Conservation (phyloP, 2,329 filamentous ascomycete species). For the Endoconidiophora laricicola region DNA sequence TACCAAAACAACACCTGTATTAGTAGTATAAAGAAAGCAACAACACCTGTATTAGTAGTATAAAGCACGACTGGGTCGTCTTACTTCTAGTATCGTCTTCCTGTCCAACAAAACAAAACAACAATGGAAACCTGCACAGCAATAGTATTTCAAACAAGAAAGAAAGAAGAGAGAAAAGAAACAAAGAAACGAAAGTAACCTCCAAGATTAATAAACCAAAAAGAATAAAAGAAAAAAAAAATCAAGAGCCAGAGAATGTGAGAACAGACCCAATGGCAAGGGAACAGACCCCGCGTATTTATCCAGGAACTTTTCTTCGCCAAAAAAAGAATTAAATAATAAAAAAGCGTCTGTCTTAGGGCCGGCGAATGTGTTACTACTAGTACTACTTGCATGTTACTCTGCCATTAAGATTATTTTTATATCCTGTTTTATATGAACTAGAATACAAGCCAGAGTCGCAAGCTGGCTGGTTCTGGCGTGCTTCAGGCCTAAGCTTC, state of each 20-base stretch:
- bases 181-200: background rate
- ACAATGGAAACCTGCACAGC: background rate
- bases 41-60: too few species aligned
- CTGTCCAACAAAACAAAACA: background rate
- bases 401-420: too few species aligned
- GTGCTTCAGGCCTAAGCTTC: too few species aligned
- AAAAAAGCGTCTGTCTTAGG: too few species aligned
- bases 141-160: background rate
- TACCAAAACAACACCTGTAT: background rate
- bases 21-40: background rate
- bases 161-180: background rate
- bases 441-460: too few species aligned
- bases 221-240: background rate
- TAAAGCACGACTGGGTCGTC: background rate
- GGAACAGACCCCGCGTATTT: background rate
- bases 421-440: too few species aligned
- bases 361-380: too few species aligned
- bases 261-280: background rate
- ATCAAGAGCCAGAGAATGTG: too few species aligned
- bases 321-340: too few species aligned
- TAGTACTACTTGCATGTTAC: too few species aligned
- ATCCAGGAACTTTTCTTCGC: too few species aligned
- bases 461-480: too few species aligned
- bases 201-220: background rate
- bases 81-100: background rate